Evolutionary conservation across 495 filamentous ascomycete species (phyloP), one percentile per base, ranked within the genome.

Genomic region (Xylaria palmicola): DNA sequence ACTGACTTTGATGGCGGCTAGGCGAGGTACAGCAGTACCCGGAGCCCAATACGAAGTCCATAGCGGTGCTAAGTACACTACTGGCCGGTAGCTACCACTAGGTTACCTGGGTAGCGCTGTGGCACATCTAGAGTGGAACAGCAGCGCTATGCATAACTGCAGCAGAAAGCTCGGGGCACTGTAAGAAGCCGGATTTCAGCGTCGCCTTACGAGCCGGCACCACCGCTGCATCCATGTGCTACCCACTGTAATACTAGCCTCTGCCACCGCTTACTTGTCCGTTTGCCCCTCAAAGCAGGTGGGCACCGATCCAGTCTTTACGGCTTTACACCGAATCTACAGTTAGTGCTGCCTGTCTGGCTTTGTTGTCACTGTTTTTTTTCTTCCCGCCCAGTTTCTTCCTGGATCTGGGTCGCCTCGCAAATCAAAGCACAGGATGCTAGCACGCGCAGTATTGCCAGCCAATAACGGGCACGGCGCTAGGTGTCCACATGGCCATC

Each of bases 1-100:
- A 59, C 45, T 32, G 56, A 49, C 56, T 49, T n/a, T 37, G 51
- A 32, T 56, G 39, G 53, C 53, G 27, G 26, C 53, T 56, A 56
- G 39, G 27, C 17, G 27, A 44, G 39, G 19, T 43, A 43, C 39
- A 17, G 19, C 34, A 41, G 51, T 40, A 55, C 51, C 3, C 24
- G 34, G 24, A 17, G 22, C 9, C 12, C 30, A 27, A 41, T 27
- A 29, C 51, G 51, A 36, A 55, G 24, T 29, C 9, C 19, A 20
- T 30, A 27, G 22, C 51, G 37, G 15, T 43, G 29, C 19, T 10
- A 34, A 34, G 48, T 51, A 51, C 29, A 9, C 39, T 17, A 4
- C 17, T 44, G 20, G 26, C 27, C 37, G 53, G 6, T 36, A 54
- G 34, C 34, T n/a, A n/a, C n/a, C n/a, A n/a, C n/a, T n/a, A n/a